Evolutionary conservation across 1,284 basidiomycete species (phyloP).

Genomic region (Omphalotus olearius): DNA sequence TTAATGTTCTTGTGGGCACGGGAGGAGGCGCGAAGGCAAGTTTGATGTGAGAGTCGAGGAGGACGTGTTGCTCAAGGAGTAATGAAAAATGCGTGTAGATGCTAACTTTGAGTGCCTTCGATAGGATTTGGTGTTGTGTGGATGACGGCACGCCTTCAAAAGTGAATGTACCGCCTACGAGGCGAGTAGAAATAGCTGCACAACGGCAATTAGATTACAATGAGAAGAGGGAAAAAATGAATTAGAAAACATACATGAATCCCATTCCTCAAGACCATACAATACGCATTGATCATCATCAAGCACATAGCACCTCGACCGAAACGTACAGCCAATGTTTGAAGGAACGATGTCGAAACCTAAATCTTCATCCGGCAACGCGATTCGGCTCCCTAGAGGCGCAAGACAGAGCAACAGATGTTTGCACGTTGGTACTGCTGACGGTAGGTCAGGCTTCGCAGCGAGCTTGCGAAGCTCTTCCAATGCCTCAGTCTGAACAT

Average conservation of each 20-base stretch:
- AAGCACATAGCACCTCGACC: slow-evolving; percentile 35
- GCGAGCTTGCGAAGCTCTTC: slow-evolving; percentile 18
- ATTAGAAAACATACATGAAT: slow-evolving; percentile 28
- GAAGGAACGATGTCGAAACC: slow-evolving; percentile 37
- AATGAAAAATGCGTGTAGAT: slow-evolving; percentile 58
- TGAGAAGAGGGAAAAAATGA: neutral
- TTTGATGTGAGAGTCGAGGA: slow-evolving; percentile 45
- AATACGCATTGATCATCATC: slow-evolving; percentile 32
- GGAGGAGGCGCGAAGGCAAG: slow-evolving; percentile 34
- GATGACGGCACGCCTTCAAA: slow-evolving; percentile 42
- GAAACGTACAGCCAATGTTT: slow-evolving; percentile 43
- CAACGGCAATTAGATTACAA: slow-evolving; percentile 8
- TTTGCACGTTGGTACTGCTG: slow-evolving; percentile 29
- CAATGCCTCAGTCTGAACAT: slow-evolving; percentile 8
- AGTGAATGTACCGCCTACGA: slow-evolving; percentile 59
- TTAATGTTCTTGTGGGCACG: neutral
- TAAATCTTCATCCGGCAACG: slow-evolving; percentile 33
- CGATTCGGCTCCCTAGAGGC: slow-evolving; percentile 27
- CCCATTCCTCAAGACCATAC: slow-evolving; percentile 49
- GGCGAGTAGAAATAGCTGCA: slow-evolving; percentile 23
- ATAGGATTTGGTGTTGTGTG: slow-evolving; percentile 39
- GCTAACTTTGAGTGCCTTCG: slow-evolving; percentile 45
- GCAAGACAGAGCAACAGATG: slow-evolving; percentile 49
- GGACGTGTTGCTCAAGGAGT: slow-evolving; percentile 56
- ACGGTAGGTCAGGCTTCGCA: slow-evolving; percentile 21